A percentile compares a stretch with the other conserved stretches of the same genome.
phyloP scores from a whole-genome alignment of 2,329 filamentous ascomycete species.

The Tolypocladium nubicola region DNA sequence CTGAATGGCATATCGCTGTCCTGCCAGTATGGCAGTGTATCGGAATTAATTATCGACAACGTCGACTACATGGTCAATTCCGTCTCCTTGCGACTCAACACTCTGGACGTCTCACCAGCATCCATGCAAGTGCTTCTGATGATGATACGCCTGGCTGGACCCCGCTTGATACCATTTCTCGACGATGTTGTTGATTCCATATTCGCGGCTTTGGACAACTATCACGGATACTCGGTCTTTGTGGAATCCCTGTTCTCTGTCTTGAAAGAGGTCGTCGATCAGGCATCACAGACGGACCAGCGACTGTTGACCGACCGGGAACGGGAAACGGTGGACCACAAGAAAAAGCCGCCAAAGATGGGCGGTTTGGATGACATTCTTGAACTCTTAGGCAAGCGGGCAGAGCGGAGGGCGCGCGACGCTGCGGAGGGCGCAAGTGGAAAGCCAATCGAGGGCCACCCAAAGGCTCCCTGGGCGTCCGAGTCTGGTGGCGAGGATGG shows the following conservation, averaged over 20 bases:
- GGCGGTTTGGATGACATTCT: conserved; percentile 33
- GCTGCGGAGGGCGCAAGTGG: conserved; percentile 23
- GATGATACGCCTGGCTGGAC: conserved; percentile 85
- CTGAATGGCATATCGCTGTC: conserved; percentile 69
- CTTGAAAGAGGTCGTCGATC: conserved; percentile 70
- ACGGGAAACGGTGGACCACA: conserved; percentile 26
- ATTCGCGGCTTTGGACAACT: conserved; percentile 87
- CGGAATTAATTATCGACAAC: conserved; percentile 76
- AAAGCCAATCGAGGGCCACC: conserved; percentile 16
- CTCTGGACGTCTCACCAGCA: conserved; percentile 83
- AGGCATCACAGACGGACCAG: conserved; percentile 54
- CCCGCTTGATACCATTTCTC: conserved; percentile 71
- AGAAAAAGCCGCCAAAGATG: conserved; percentile 22
- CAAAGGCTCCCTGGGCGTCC: conserved; percentile 25
- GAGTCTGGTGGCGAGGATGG: conserved; percentile 19
- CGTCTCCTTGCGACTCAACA: conserved; percentile 78
- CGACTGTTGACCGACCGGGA: conserved; percentile 34
- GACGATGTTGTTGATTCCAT: conserved; percentile 88
- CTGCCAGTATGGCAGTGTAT: conserved; percentile 65
- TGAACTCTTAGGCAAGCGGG: conserved; percentile 52
- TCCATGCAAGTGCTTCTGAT: conserved; percentile 84
- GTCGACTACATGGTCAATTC: conserved; percentile 96
- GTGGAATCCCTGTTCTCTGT: conserved; percentile 81
- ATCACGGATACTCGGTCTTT: conserved; percentile 81
- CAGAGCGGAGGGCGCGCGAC: conserved; percentile 20